Percentiles rank a stretch among this genome's conserved stretches.
Conservation (phyloP, 2,329 filamentous ascomycete genomes). For the Ambrosiella xylebori region DNA sequence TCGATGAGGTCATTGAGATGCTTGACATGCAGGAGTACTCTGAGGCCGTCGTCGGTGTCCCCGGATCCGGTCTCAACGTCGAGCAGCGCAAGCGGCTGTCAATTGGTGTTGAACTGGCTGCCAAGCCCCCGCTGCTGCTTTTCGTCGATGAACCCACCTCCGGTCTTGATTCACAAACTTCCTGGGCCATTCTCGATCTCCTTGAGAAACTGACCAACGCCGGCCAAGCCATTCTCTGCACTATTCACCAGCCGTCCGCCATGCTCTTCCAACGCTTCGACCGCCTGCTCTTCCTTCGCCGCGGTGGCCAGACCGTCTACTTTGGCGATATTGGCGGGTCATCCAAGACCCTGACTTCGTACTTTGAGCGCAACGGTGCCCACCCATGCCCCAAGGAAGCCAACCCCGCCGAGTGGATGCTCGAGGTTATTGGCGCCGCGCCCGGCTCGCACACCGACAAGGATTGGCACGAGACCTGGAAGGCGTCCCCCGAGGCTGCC, state of each 20-base stretch:
- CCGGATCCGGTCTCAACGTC: constrained; percentile 66
- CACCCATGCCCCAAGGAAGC: constrained; percentile 45
- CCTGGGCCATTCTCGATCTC: constrained; percentile 78
- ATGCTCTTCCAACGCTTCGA: constrained; percentile 90
- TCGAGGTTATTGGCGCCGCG: constrained; percentile 43
- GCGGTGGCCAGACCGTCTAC: constrained; percentile 63
- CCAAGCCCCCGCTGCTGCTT: constrained; percentile 73
- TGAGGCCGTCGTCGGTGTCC: constrained; percentile 78
- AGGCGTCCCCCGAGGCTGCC: constrained; percentile 36
- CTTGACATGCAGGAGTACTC: constrained; percentile 82
- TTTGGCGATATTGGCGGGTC: constrained; percentile 64
- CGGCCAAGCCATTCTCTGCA: constrained; percentile 88
- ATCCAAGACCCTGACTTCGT: constrained; percentile 48
- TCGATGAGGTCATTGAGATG: constrained; percentile 78
- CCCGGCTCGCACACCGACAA: constrained; percentile 45
- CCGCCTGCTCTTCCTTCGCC: constrained; percentile 58
- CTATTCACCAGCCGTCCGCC: constrained; percentile 91
- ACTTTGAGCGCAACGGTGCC: constrained; percentile 61
- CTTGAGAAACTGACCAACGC: constrained; percentile 78
- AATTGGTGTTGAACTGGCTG: constrained; percentile 89
- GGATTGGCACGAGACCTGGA: constrained; percentile 49
- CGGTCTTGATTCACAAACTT: constrained; percentile 82
- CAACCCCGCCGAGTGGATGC: constrained; percentile 75
- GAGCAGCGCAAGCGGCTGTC: constrained; percentile 63
- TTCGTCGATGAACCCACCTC: constrained; percentile 94